Percentiles rank a stretch among this genome's conserved stretches.
Conservation (phyloP, 2,329 filamentous ascomycete species). For the Rutstroemia sp. region DNA sequence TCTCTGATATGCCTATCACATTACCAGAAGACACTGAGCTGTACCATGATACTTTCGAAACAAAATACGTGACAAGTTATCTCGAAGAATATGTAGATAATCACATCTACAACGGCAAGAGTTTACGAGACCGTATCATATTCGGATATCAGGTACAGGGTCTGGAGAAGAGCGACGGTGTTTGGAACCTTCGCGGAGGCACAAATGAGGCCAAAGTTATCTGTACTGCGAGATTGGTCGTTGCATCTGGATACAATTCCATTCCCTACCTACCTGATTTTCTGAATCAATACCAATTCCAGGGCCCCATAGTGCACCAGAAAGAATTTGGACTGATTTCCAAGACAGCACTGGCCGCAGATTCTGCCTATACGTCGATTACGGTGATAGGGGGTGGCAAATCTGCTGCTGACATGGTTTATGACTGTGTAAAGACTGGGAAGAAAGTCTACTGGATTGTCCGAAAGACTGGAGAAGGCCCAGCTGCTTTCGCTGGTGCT, state of each 20-base stretch:
- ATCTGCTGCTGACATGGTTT: slow-evolving; percentile 1
- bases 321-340: slow-evolving; percentile 8
- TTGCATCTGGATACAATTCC: slow-evolving; percentile 30
- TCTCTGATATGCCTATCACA: slow-evolving; percentile 27
- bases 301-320: slow-evolving; percentile 1
- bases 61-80: slow-evolving; percentile 25
- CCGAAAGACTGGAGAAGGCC: neutral
- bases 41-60: slow-evolving; percentile 22
- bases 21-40: slow-evolving; percentile 21
- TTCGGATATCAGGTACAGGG: slow-evolving; percentile 18
- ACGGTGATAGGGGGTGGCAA: slow-evolving; percentile 5
- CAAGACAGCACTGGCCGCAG: neutral
- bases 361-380: neutral
- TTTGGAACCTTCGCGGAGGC: slow-evolving; percentile 14
- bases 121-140: slow-evolving; percentile 21
- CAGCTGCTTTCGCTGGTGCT: neutral
- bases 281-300: neutral
- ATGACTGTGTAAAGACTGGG: neutral
- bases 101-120: slow-evolving; percentile 14
- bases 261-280: slow-evolving; percentile 22
- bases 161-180: slow-evolving; percentile 17
- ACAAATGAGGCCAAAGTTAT: neutral
- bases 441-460: neutral
- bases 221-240: slow-evolving; percentile 25
- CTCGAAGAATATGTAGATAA: slow-evolving; percentile 20